Conservation (phyloP, 306 rosid genomes). For the Casuarina glauca region DNA sequence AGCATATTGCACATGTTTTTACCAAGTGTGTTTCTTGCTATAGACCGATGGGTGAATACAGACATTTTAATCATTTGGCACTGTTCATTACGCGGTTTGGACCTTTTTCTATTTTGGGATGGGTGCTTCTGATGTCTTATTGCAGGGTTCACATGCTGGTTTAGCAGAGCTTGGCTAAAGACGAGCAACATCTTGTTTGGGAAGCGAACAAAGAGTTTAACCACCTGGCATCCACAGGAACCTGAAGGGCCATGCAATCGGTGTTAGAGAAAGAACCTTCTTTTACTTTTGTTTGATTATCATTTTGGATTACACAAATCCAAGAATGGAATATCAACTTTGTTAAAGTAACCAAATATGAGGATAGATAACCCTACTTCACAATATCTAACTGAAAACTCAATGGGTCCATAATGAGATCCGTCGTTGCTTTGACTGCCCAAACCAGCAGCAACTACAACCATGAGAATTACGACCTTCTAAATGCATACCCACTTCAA, state of each 20-base stretch:
- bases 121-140: constrained; percentile 7
- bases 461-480: too few species aligned
- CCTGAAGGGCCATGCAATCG: neutral
- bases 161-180: neutral
- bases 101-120: neutral
- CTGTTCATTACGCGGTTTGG: neutral
- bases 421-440: too few species aligned
- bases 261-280: too few species aligned
- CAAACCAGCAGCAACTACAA: too few species aligned
- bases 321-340: neutral
- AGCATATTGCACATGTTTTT: too few species aligned
- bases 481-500: neutral
- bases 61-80: constrained; percentile 17
- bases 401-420: too few species aligned
- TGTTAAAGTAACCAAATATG: neutral
- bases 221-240: constrained; percentile 33
- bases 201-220: constrained; percentile 22
- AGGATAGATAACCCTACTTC: neutral
- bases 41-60: neutral
- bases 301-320: too few species aligned
- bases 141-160: constrained; percentile 4
- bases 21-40: too few species aligned
- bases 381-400: neutral
- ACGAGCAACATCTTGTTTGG: constrained; percentile 7
- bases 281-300: too few species aligned